Base-by-base conservation (phyloP, 306 rosid genomes). In the Vicia sativa region DNA sequence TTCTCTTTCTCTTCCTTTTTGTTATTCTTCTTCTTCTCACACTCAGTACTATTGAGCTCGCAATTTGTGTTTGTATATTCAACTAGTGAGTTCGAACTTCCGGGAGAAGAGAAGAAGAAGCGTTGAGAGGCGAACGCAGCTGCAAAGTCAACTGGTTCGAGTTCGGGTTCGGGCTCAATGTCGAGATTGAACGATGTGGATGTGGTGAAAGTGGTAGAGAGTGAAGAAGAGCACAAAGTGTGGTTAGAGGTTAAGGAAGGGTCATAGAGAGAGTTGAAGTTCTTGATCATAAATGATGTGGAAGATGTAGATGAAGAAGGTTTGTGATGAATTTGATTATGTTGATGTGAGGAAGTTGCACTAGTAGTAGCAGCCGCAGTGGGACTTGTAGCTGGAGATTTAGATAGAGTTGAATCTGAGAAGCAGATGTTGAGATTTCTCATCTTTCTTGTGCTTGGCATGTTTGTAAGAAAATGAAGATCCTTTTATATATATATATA, bases 81-180 rank as follows among this genome's bases (percentile, higher is more conserved):
- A 13, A 85, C 35, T 31, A 95, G 89, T 42, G 99, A 95, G 78
- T 95, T 95, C 52, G 99, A 95, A 52, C 29, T 85, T 26, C 99
- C 97, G 0, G 99, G 99, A 2, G 97, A 76, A 41, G 99, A 79
- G 87, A 95, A 88, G 80, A 95, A 95, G 88, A 95, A 95, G 39
- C 99, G 95, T 16, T 80, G 78, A 37, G 99, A 90, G 62, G 99
- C 89, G 1, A 85, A 88, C 23, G 83, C 99, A 0, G 91, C 73
- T 67, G 91, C 95, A 10, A 86, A 77, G 55, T 86, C 88, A 0
- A 42, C 84, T 0, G 83, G 72, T 48, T 81, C 54, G 0, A 54
- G 71, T 31, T 81, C 60, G 0, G 55, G 67, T 66, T 74, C 26
- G 1, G 61, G 18, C 49, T 71, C 77, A 0, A 28, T 26, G 34